phyloP scores from a whole-genome alignment of 768 basidiomycete species.

The Thelephora aurantiotincta region DNA sequence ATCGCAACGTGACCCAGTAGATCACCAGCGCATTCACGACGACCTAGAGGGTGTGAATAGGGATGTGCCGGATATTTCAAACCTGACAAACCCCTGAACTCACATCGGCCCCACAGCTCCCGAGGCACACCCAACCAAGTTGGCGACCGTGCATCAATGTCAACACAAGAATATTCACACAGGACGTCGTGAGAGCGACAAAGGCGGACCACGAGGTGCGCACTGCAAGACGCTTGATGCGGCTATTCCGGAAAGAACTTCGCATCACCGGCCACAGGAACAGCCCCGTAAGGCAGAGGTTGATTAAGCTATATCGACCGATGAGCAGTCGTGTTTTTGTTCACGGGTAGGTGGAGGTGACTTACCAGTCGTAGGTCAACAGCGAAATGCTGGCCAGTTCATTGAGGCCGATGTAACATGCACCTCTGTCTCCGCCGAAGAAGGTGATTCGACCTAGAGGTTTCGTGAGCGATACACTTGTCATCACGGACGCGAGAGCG shows the following conservation, averaged over 20 bases:
- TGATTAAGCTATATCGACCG: conserved; percentile 14
- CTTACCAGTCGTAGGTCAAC: conserved; percentile 33
- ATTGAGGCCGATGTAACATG: conserved; percentile 35
- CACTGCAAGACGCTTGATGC: conserved; percentile 23
- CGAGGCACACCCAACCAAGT: conserved; percentile 34
- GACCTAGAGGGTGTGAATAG: too few relatives aligned
- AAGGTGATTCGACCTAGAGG: background rate
- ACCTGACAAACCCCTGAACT: background rate
- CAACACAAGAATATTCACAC: conserved; percentile 32
- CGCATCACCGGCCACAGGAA: conserved; percentile 34
- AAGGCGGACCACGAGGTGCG: conserved; percentile 32
- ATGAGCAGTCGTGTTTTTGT: background rate
- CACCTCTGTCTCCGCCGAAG: conserved; percentile 17
- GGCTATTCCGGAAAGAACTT: conserved; percentile 18
- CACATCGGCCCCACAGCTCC: conserved; percentile 24
- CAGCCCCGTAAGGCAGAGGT: conserved; percentile 24
- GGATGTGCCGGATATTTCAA: too few relatives aligned
- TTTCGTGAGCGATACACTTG: background rate
- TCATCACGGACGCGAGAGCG: background rate
- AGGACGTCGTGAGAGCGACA: conserved; percentile 33
- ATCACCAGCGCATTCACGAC: too few relatives aligned
- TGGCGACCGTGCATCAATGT: conserved; percentile 30
- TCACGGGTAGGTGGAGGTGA: conserved; percentile 4
- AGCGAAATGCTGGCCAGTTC: conserved; percentile 28
- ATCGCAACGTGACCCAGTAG: too few relatives aligned